phyloP scores from a whole-genome alignment of 768 basidiomycete species.

The Clitopilus passeckerianus region DNA sequence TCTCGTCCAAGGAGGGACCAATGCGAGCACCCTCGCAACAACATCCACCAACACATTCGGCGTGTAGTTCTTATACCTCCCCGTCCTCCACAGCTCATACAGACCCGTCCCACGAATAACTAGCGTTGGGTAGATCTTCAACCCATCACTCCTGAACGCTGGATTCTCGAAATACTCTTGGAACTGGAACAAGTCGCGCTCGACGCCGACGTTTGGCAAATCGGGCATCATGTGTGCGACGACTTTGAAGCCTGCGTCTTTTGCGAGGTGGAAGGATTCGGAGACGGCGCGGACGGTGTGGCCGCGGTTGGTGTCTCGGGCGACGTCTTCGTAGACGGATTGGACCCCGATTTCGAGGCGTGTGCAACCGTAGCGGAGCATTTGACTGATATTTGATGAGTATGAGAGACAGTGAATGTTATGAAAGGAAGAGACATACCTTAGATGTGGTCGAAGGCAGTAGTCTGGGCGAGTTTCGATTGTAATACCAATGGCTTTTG shows the following conservation, averaged over 20 bases:
- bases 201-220: slow-evolving; percentile 94
- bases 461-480: slow-evolving; percentile 99
- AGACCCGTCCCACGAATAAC: slow-evolving; percentile 96
- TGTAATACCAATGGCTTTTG: slow-evolving; percentile 98
- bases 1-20: slow-evolving; percentile 98
- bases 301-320: slow-evolving; percentile 96
- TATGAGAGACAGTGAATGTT: neutral
- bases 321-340: slow-evolving; percentile 98
- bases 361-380: slow-evolving; percentile 99
- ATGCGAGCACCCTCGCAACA: slow-evolving; percentile 89
- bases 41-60: slow-evolving; percentile 98
- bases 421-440: slow-evolving; percentile 32
- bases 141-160: slow-evolving; percentile 91
- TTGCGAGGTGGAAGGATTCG: slow-evolving; percentile 95
- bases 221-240: slow-evolving; percentile 99
- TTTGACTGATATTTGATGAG: slow-evolving; percentile 58
- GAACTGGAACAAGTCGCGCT: slow-evolving; percentile 97
- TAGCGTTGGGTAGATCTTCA: slow-evolving; percentile 97
- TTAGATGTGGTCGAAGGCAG: slow-evolving; percentile 93
- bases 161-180: slow-evolving; percentile 99
- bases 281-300: slow-evolving; percentile 97
- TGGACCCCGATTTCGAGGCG: slow-evolving; percentile 98
- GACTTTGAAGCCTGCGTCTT: slow-evolving; percentile 99
- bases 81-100: slow-evolving; percentile 95
- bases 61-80: slow-evolving; percentile 98